Conservation (phyloP, 305 asterid genomes). For the Euphrasia arctica region DNA sequence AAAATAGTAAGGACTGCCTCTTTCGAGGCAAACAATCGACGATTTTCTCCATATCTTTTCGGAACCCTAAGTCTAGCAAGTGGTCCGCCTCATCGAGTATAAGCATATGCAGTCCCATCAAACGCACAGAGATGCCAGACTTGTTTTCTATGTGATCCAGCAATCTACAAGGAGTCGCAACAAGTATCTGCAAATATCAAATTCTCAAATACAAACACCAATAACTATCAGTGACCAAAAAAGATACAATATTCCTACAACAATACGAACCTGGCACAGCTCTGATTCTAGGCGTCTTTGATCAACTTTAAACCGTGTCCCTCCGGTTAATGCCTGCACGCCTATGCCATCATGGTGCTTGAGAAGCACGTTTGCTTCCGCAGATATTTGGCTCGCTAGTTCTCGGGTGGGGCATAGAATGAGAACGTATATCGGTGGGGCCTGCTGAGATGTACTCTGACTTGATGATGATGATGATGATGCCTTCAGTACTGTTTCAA, state of each 20-base stretch:
- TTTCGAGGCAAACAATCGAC: conserved; percentile 90
- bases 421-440: conserved; percentile 63
- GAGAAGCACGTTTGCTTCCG: conserved; percentile 84
- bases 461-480: conserved; percentile 30
- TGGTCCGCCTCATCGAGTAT: conserved; percentile 93
- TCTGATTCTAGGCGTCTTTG: conserved; percentile 70
- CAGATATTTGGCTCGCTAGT: conserved; percentile 92
- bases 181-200: conserved; percentile 60
- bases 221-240: background rate
- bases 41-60: conserved; percentile 86
- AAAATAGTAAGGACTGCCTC: conserved; percentile 77
- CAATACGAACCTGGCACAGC: conserved; percentile 58
- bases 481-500: conserved; percentile 92
- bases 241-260: background rate
- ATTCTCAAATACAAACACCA: conserved; percentile 12
- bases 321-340: conserved; percentile 83
- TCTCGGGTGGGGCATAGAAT: conserved; percentile 90
- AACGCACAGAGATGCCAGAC: conserved; percentile 76
- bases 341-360: conserved; percentile 86
- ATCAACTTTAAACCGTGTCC: conserved; percentile 86
- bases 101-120: conserved; percentile 87
- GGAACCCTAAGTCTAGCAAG: conserved; percentile 83
- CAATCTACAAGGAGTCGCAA: conserved; percentile 96
- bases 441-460: conserved; percentile 35
- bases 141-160: conserved; percentile 92